Evolutionary conservation across 768 basidiomycete genomes (phyloP).

Genomic region (Thelephora aurantiotincta): DNA sequence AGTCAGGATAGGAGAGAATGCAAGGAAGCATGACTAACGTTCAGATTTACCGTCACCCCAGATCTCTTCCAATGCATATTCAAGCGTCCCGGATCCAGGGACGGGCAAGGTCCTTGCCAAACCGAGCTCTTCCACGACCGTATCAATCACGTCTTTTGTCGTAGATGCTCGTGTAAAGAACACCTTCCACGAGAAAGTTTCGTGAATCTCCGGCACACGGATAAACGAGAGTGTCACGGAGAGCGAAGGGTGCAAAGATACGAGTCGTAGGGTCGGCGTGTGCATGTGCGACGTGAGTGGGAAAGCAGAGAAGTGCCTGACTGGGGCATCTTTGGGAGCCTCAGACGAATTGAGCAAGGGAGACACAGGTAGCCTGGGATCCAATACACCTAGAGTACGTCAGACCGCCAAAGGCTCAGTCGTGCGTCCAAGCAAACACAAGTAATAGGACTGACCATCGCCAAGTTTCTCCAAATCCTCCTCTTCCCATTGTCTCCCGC

Average conservation of each 20-base stretch:
- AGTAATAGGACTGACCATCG: slow-evolving; percentile 31
- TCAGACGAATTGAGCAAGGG: slow-evolving; percentile 32
- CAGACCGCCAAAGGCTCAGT: not conserved
- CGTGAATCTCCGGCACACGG: slow-evolving; percentile 66
- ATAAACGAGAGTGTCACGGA: slow-evolving; percentile 38
- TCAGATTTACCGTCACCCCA: slow-evolving; percentile 38
- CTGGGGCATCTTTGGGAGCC: slow-evolving; percentile 15
- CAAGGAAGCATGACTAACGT: slow-evolving; percentile 26
- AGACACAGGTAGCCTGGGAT: slow-evolving; percentile 29
- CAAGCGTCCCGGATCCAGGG: slow-evolving; percentile 52
- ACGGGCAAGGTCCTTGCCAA: slow-evolving; percentile 50
- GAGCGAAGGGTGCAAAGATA: slow-evolving; percentile 54
- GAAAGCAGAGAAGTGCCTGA: slow-evolving; percentile 54
- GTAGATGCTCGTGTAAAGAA: slow-evolving; percentile 49
- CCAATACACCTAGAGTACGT: slow-evolving; percentile 34
- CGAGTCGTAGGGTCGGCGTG: slow-evolving; percentile 50
- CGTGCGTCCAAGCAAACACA: not conserved
- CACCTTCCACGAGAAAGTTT: slow-evolving; percentile 50
- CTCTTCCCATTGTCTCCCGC: slow-evolving; percentile 58
- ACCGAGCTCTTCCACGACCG: slow-evolving; percentile 49
- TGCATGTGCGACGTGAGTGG: slow-evolving; percentile 56
- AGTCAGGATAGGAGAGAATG: too few relatives aligned
- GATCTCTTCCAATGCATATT: slow-evolving; percentile 63
- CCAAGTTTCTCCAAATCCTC: slow-evolving; percentile 49
- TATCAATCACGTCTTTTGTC: slow-evolving; percentile 37